Conservation (phyloP, 1,284 basidiomycete species). For the Apiotrichum gamsii region DNA sequence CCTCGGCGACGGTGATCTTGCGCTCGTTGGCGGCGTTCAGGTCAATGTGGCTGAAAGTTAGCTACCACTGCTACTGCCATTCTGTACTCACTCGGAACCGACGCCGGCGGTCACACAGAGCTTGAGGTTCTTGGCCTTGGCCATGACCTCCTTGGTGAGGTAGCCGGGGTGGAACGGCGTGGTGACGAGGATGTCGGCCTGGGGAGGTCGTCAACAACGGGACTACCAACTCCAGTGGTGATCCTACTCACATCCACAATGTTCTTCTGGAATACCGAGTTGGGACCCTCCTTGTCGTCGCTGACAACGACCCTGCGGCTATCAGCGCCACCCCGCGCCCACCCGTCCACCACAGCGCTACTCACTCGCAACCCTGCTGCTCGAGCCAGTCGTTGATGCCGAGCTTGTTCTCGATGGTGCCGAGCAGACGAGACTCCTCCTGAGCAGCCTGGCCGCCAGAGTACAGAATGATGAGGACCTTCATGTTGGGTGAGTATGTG, state of each 20-base stretch:
- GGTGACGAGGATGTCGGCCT: slow-evolving; percentile 56
- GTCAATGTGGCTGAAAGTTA: slow-evolving; percentile 62
- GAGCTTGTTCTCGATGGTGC: slow-evolving; percentile 86
- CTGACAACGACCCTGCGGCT: slow-evolving; percentile 53
- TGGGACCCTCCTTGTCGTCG: slow-evolving; percentile 77
- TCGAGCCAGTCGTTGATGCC: slow-evolving; percentile 67
- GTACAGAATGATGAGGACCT: slow-evolving; percentile 74
- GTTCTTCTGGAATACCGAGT: slow-evolving; percentile 82
- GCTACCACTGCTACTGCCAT: background rate
- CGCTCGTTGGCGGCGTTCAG: slow-evolving; percentile 78
- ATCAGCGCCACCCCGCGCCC: slow-evolving; percentile 10
- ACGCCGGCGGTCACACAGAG: slow-evolving; percentile 90
- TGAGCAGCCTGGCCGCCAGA: slow-evolving; percentile 55
- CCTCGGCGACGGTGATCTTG: slow-evolving; percentile 75
- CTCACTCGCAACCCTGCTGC: slow-evolving; percentile 68
- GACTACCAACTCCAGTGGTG: background rate
- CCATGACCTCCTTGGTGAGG: slow-evolving; percentile 71
- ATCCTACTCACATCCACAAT: slow-evolving; percentile 71
- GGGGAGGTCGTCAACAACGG: slow-evolving; percentile 18
- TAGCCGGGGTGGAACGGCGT: slow-evolving; percentile 88
- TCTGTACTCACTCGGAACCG: slow-evolving; percentile 56
- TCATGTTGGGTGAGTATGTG: slow-evolving; percentile 8
- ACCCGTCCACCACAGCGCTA: slow-evolving; percentile 35
- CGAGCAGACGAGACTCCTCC: slow-evolving; percentile 77
- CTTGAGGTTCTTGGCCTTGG: slow-evolving; percentile 81